Conservation (phyloP, 2,329 filamentous ascomycete genomes). For the Aspergillus chevalieri region DNA sequence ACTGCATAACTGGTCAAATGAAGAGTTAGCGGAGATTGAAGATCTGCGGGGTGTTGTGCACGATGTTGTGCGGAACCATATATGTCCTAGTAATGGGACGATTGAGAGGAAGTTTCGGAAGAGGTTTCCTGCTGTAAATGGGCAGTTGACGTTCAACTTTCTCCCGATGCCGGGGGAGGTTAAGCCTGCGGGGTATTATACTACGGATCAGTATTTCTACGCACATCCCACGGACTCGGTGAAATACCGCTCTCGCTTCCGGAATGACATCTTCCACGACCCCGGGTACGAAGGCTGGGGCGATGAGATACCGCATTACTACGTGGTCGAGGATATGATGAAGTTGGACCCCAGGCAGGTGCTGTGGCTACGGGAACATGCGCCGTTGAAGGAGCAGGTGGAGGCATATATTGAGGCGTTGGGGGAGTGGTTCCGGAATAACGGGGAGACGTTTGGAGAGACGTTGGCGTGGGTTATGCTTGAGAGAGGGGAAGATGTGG, state of each 20-base stretch:
- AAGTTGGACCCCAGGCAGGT: conserved; percentile 58
- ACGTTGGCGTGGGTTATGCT: conserved; percentile 53
- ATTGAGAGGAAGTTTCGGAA: conserved; percentile 55
- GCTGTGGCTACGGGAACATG: conserved; percentile 52
- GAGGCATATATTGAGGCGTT: conserved; percentile 47
- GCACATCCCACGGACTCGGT: conserved; percentile 21
- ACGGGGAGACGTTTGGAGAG: conserved; percentile 57
- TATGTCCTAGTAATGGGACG: conserved; percentile 57
- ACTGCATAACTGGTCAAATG: conserved; percentile 53
- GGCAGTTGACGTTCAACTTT: conserved; percentile 48
- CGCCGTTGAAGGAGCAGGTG: conserved; percentile 52
- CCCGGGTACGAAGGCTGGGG: conserved; percentile 58
- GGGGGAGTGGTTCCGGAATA: conserved; percentile 59
- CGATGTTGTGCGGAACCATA: conserved; percentile 51
- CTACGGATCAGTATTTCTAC: conserved; percentile 15
- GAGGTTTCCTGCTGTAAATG: conserved; percentile 46
- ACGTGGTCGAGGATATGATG: conserved; percentile 59
- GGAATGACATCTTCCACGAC: conserved; percentile 45
- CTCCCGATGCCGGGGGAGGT: conserved; percentile 18
- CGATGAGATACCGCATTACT: conserved; percentile 58
- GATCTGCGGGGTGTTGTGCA: conserved; percentile 52
- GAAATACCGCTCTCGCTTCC: conserved; percentile 43
- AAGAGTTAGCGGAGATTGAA: conserved; percentile 54
- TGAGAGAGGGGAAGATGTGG: conserved; percentile 49
- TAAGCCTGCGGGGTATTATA: conserved; percentile 40